Conservation (phyloP, 2,329 filamentous ascomycete species). For the Bipolaris sorokiniana region DNA sequence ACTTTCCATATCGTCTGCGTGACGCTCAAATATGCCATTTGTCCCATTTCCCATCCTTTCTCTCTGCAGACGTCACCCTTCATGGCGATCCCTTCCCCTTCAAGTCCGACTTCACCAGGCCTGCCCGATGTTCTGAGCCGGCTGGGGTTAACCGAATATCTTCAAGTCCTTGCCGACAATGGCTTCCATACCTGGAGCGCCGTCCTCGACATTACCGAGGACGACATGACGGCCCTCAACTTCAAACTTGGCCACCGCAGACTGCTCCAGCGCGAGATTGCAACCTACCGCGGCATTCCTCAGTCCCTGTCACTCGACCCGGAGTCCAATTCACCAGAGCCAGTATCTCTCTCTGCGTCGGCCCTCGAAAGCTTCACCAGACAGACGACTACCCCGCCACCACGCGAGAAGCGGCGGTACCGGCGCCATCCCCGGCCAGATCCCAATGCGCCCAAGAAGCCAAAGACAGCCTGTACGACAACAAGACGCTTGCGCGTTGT, state of each 20-base stretch:
- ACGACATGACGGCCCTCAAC: slow-evolving; percentile 44
- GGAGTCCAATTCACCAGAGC: slow-evolving; percentile 25
- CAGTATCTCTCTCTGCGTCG: slow-evolving; percentile 36
- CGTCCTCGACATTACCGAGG: slow-evolving; percentile 50
- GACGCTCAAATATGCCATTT: slow-evolving; percentile 18
- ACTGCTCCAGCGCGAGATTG: slow-evolving; percentile 49
- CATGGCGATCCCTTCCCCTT: slow-evolving; percentile 38
- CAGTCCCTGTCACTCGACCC: slow-evolving; percentile 35
- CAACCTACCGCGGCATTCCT: slow-evolving; percentile 43
- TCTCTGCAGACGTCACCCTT: slow-evolving; percentile 26
- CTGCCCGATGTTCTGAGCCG: slow-evolving; percentile 41
- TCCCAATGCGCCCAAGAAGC: slow-evolving; percentile 48
- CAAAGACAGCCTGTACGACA: slow-evolving; percentile 49
- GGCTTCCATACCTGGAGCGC: slow-evolving; percentile 49
- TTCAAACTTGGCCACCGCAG: slow-evolving; percentile 52
- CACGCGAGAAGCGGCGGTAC: slow-evolving; percentile 47
- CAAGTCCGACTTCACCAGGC: slow-evolving; percentile 25
- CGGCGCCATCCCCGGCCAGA: slow-evolving; percentile 48
- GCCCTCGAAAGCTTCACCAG: slow-evolving; percentile 37
- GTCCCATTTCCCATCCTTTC: slow-evolving; percentile 21
- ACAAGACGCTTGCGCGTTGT: not conserved
- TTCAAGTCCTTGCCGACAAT: slow-evolving; percentile 39
- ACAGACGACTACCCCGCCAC: slow-evolving; percentile 31
- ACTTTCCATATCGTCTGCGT: slow-evolving; percentile 8
- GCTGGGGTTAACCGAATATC: slow-evolving; percentile 39